A percentile compares a stretch with the other conserved stretches of the same genome.
phyloP scores from a whole-genome alignment of 2,329 filamentous ascomycete genomes.

The Aspergillus japonicus region DNA sequence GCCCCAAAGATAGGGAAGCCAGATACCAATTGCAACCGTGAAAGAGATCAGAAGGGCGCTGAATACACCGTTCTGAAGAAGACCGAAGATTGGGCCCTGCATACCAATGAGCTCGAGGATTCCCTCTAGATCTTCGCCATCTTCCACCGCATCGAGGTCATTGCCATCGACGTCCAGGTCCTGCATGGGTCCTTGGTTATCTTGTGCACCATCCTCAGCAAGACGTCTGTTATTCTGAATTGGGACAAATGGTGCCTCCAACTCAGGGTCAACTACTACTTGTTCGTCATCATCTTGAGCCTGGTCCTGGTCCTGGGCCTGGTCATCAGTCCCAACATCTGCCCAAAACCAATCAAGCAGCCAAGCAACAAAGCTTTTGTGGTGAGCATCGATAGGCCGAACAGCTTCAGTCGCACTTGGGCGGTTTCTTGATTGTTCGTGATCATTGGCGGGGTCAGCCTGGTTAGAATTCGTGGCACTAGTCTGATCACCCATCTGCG shows the following conservation, averaged over 20 bases:
- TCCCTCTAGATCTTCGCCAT: slow-evolving; percentile 92
- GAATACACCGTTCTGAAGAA: slow-evolving; percentile 94
- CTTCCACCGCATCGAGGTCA: slow-evolving; percentile 56
- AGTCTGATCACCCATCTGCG: not conserved
- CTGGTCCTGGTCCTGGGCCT: slow-evolving; percentile 44
- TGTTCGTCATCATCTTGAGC: slow-evolving; percentile 57
- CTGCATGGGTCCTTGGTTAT: slow-evolving; percentile 35
- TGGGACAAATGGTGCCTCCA: slow-evolving; percentile 62
- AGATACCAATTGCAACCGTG: slow-evolving; percentile 81
- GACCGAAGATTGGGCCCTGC: slow-evolving; percentile 83
- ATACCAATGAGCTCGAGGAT: slow-evolving; percentile 95
- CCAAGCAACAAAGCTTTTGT: slow-evolving; percentile 24
- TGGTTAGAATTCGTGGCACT: not conserved
- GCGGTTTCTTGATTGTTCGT: slow-evolving; percentile 3
- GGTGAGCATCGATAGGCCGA: slow-evolving; percentile 16
- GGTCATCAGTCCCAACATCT: slow-evolving; percentile 31
- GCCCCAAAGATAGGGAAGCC: slow-evolving; percentile 88
- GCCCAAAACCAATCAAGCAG: slow-evolving; percentile 49
- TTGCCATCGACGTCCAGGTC: slow-evolving; percentile 65
- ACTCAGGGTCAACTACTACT: slow-evolving; percentile 57
- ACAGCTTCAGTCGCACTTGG: slow-evolving; percentile 4
- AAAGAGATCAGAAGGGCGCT: slow-evolving; percentile 85
- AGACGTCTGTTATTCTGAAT: slow-evolving; percentile 47
- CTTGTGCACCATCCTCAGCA: slow-evolving; percentile 30
- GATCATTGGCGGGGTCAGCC: not conserved